Evolutionary conservation across 2,329 filamentous ascomycete species (phyloP), one percentile per base, ranked within the genome.

Genomic region (Eurotiales sp.): DNA sequence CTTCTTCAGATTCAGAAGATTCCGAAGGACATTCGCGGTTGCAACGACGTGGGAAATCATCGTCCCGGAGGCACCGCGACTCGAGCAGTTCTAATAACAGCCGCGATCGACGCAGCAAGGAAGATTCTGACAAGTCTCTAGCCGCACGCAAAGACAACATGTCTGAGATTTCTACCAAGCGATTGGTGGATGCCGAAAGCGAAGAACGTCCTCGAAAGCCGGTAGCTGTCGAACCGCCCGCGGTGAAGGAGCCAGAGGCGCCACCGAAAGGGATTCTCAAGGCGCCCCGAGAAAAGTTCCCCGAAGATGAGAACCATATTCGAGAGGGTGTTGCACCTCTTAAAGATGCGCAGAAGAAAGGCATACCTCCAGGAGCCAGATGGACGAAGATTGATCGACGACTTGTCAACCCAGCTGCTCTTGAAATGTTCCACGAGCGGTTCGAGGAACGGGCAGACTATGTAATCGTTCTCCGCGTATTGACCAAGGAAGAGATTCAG

Each of bases 341-440:
- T 64, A 96, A 95, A 71, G 90, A 95, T 64, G 85, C 88, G 44
- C 84, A 86, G 68, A 72, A 69, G 50, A 83, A 85, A 55, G 86
- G 88, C 34, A 88, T 90, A 27, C 87, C 87, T 0, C 72, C 84
- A 0, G 88, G 87, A 52, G 91, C 91, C 29, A 82, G 90, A 50
- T 96, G 91, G 91, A 96, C 91, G 42, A 95, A 93, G 73, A 91
- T 97, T 64, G 88, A 87, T 65, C 84, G 91, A 51, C 84, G 86
- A 58, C 80, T 95, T 50, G 91, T 97, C 61, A 96, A 95, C 60
- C 90, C 91, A 0, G 87, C 92, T 59, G 90, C 91, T 0, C 73
- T 97, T 42, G 87, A 88, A 52, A 80, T 88, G 55, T 87, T 88
- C n/a, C 88, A 93, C 61, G 91, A 96, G 72, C 80, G 92, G 25